Evolutionary conservation across 1,139 yeast species (phyloP).

Genomic region (Nakaseomyces sp.): DNA sequence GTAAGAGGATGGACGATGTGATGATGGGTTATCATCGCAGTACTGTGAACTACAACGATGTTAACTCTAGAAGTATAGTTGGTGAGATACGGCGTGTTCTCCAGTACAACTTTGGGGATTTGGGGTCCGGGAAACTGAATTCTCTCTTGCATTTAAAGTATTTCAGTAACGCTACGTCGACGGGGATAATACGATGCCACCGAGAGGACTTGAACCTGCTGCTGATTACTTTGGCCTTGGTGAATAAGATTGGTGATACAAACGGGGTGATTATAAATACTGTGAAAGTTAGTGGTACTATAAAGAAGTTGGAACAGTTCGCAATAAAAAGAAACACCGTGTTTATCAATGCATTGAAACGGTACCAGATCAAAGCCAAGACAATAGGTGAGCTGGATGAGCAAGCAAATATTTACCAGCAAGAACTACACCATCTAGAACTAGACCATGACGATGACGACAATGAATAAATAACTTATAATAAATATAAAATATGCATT

Average conservation of each 20-base stretch:
- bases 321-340: conserved; percentile 42
- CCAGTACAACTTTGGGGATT: conserved; percentile 63
- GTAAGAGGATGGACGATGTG: conserved; percentile 6
- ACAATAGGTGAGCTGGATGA: background rate
- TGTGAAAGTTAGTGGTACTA: conserved; percentile 76
- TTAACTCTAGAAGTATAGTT: conserved; percentile 42
- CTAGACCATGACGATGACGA: background rate
- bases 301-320: conserved; percentile 69
- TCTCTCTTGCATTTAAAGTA: conserved; percentile 61
- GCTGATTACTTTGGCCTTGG: conserved; percentile 60
- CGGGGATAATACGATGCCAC: conserved; percentile 76
- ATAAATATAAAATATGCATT: background rate
- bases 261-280: conserved; percentile 50
- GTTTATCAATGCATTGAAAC: conserved; percentile 30
- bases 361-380: background rate
- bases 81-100: conserved; percentile 47
- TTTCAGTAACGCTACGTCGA: conserved; percentile 71
- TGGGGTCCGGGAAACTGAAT: conserved; percentile 62
- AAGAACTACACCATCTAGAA: background rate
- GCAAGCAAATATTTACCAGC: background rate
- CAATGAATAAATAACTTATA: background rate
- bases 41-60: conserved; percentile 16
- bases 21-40: conserved; percentile 3
- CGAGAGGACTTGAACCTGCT: conserved; percentile 56
- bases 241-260: conserved; percentile 45